phyloP scores from a whole-genome alignment of 257 asterid genomes.

The Salvia hispanica region DNA sequence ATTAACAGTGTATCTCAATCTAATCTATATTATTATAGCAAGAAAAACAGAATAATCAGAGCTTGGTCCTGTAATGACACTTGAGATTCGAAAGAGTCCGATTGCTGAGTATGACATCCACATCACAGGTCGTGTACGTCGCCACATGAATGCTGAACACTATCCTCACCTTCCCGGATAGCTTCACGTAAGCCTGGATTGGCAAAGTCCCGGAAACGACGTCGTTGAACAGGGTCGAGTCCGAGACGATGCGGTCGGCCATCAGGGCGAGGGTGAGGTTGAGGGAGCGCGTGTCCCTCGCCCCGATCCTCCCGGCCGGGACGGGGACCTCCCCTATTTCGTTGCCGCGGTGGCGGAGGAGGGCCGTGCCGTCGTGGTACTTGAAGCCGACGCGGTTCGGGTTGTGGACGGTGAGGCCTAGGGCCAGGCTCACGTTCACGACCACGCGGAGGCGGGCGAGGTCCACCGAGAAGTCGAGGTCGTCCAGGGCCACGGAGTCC shows the following conservation, averaged over 20 bases:
- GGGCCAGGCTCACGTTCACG: slow-evolving; percentile 57
- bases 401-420: slow-evolving; percentile 45
- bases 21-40: background rate
- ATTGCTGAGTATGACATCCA: slow-evolving; percentile 40
- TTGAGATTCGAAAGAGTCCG: slow-evolving; percentile 46
- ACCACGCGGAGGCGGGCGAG: slow-evolving; percentile 34
- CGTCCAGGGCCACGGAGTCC: slow-evolving; percentile 44
- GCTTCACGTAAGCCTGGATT: slow-evolving; percentile 55
- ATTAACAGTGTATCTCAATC: too few species aligned
- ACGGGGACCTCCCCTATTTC: slow-evolving; percentile 71
- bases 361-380: slow-evolving; percentile 46
- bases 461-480: slow-evolving; percentile 49
- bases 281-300: slow-evolving; percentile 46
- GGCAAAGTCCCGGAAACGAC: slow-evolving; percentile 55
- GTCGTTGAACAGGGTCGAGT: slow-evolving; percentile 51
- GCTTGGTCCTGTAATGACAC: slow-evolving; percentile 66
- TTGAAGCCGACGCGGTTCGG: slow-evolving; percentile 75
- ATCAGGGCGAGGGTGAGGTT: slow-evolving; percentile 59
- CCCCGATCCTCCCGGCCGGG: slow-evolving; percentile 59
- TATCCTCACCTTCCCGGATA: slow-evolving; percentile 61
- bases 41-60: background rate
- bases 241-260: slow-evolving; percentile 72
- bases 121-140: slow-evolving; percentile 58
- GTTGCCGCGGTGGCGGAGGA: slow-evolving; percentile 53
- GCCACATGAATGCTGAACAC: slow-evolving; percentile 55